Evolutionary conservation across 129 eudicot genomes (phyloP).

Genomic region (Flaveria sonorensis): DNA sequence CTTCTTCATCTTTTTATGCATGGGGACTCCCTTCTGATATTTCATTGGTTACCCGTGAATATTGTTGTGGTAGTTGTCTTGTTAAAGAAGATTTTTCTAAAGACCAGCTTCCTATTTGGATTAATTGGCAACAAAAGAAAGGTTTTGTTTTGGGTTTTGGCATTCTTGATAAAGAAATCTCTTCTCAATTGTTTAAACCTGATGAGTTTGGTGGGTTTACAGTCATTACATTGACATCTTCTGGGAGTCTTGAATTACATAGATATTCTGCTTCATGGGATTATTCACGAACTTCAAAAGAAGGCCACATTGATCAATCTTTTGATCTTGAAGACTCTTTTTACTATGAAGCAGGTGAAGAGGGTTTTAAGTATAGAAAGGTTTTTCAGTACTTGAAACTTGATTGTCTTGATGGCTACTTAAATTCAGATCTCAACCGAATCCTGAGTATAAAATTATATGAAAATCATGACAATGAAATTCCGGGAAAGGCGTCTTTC

Average conservation of each 20-base stretch:
- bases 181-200: conserved; percentile 36
- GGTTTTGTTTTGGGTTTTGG: conserved; percentile 67
- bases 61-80: conserved; percentile 73
- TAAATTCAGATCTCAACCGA: conserved; percentile 39
- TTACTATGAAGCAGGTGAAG: conserved; percentile 42
- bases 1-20: conserved; percentile 48
- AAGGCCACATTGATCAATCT: conserved; percentile 36
- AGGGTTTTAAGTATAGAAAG: conserved; percentile 42
- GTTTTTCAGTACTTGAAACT: conserved; percentile 42
- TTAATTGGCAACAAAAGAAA: conserved; percentile 81
- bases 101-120: conserved; percentile 64
- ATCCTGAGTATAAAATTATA: conserved; percentile 29
- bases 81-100: conserved; percentile 57
- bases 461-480: conserved; percentile 14
- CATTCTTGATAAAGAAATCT: conserved; percentile 48
- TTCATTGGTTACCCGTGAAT: conserved; percentile 44
- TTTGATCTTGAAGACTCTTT: conserved; percentile 41
- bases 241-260: conserved; percentile 68
- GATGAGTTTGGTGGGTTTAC: conserved; percentile 65
- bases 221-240: conserved; percentile 57
- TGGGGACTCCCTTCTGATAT: conserved; percentile 82
- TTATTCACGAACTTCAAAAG: conserved; percentile 32
- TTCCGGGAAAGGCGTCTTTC: conserved; percentile 12
- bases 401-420: conserved; percentile 46
- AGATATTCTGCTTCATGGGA: conserved; percentile 62